Conservation (phyloP, 2,329 filamentous ascomycete species). For the Ceratocystis alfenasii region DNA sequence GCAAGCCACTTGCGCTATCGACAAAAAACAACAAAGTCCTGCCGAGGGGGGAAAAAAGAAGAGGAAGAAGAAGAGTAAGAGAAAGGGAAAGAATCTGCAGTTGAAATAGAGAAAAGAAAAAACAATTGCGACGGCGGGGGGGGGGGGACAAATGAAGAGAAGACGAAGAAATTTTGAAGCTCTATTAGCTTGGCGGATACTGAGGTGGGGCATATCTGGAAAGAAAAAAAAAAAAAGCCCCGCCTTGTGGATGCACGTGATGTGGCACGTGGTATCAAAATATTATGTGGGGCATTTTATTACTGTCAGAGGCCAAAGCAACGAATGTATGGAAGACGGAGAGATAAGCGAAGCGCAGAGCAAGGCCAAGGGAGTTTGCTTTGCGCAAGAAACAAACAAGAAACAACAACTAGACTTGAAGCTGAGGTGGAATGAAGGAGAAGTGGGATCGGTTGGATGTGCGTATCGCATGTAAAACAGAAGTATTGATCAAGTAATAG, state of each 20-base stretch:
- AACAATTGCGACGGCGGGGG: slow-evolving; percentile 19
- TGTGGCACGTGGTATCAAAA: neutral
- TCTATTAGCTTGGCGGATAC: slow-evolving; percentile 24
- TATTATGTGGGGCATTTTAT: neutral
- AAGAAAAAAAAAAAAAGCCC: neutral
- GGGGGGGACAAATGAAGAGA: slow-evolving; percentile 24
- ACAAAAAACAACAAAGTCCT: slow-evolving; percentile 22
- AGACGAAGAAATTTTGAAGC: slow-evolving; percentile 28
- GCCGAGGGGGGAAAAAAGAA: slow-evolving; percentile 17
- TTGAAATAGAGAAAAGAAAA: slow-evolving; percentile 14
- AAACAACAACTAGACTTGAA: too few relatives aligned
- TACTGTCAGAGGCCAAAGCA: neutral
- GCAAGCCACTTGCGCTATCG: slow-evolving; percentile 13
- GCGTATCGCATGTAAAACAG: too few relatives aligned
- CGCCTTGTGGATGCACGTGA: slow-evolving; percentile 10
- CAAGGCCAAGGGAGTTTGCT: too few relatives aligned
- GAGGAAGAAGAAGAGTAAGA: slow-evolving; percentile 14
- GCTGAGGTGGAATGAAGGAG: too few relatives aligned
- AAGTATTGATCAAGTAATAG: too few relatives aligned
- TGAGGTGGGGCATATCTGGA: slow-evolving; percentile 10
- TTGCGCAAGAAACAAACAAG: too few relatives aligned
- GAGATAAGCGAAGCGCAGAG: neutral
- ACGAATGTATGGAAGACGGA: neutral
- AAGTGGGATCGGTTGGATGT: too few relatives aligned
- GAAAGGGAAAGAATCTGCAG: slow-evolving; percentile 12